Conservation (phyloP, 257 asterid species). For the Nicotiana obtusifolia region DNA sequence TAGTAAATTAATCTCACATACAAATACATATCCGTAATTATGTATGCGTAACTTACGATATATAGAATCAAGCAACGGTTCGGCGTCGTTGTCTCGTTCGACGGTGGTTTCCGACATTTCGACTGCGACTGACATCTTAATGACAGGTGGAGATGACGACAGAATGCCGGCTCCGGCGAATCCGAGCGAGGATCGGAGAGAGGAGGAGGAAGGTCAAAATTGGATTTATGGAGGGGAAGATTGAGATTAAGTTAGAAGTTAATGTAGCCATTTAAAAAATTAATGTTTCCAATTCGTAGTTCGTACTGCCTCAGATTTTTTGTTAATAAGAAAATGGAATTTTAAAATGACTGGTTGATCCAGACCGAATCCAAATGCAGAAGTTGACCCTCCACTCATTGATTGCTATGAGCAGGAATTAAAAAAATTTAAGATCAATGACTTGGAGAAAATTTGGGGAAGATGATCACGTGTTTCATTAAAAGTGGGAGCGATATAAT, state of each 20-base stretch:
- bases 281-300: neutral
- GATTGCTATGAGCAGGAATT: neutral
- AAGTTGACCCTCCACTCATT: neutral
- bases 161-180: slow-evolving; percentile 15
- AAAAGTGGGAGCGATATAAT: too few species aligned
- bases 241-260: slow-evolving; percentile 26
- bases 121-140: slow-evolving; percentile 53
- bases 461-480: neutral
- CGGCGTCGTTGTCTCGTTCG: slow-evolving; percentile 43
- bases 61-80: slow-evolving; percentile 54
- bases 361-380: neutral
- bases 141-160: slow-evolving; percentile 13
- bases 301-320: neutral
- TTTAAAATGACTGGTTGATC: neutral
- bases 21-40: neutral
- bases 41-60: slow-evolving; percentile 43
- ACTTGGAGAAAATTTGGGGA: neutral
- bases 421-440: neutral
- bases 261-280: slow-evolving; percentile 33
- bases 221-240: slow-evolving; percentile 34
- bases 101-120: slow-evolving; percentile 28
- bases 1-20: neutral
- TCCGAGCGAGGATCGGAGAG: slow-evolving; percentile 13
- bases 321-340: neutral
- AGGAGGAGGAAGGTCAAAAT: slow-evolving; percentile 30